phyloP scores from a whole-genome alignment of 495 filamentous ascomycete species.

The Hypoxylon lienhwacheense region DNA sequence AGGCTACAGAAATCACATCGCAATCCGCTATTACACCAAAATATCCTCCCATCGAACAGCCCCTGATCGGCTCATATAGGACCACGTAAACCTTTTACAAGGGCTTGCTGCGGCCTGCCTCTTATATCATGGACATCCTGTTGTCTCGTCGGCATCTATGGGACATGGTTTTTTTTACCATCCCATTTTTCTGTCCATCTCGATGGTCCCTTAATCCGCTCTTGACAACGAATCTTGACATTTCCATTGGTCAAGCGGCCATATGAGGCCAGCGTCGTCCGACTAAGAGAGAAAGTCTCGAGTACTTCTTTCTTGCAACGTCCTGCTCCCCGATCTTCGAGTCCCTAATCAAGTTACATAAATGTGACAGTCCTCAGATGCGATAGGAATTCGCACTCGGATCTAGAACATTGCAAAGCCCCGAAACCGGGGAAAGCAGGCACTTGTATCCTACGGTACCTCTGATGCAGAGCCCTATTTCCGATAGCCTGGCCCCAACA shows the following conservation, averaged over 20 bases:
- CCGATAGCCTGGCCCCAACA: slow-evolving; percentile 23
- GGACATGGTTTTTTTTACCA: background rate
- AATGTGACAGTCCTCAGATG: slow-evolving; percentile 9
- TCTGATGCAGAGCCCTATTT: slow-evolving; percentile 11
- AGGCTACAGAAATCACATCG: slow-evolving; percentile 13
- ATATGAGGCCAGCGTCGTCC: slow-evolving; percentile 6
- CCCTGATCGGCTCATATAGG: slow-evolving; percentile 5
- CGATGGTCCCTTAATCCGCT: background rate
- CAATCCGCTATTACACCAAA: slow-evolving; percentile 9
- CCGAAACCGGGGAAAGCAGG: slow-evolving; percentile 23
- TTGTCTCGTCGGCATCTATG: slow-evolving; percentile 1
- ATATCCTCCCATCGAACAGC: background rate
- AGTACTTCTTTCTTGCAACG: background rate
- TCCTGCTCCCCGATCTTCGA: slow-evolving; percentile 19
- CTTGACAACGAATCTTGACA: background rate
- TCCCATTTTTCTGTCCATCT: slow-evolving; percentile 7
- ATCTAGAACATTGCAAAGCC: slow-evolving; percentile 23
- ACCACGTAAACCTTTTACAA: slow-evolving; percentile 5
- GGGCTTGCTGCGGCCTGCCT: slow-evolving; percentile 6
- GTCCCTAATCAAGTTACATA: slow-evolving; percentile 16
- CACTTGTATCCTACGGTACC: slow-evolving; percentile 24
- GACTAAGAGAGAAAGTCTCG: slow-evolving; percentile 16
- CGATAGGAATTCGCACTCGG: slow-evolving; percentile 10
- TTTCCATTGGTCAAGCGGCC: slow-evolving; percentile 10
- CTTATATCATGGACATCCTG: slow-evolving; percentile 10